phyloP scores from a whole-genome alignment of 2,329 filamentous ascomycete species.

The Harringtonia lauricola region DNA sequence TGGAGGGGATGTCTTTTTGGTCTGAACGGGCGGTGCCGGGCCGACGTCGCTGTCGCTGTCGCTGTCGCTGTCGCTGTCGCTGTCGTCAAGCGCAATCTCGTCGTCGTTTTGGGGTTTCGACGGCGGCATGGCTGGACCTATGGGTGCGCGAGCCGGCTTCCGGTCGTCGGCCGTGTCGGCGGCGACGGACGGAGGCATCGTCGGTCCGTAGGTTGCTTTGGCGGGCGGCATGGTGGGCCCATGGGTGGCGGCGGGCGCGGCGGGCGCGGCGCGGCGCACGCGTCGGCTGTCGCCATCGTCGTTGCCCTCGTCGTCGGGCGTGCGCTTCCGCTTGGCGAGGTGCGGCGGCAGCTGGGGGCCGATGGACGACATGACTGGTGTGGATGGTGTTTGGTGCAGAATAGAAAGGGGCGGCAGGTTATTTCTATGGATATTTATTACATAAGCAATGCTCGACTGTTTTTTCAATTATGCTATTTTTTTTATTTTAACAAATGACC shows the following conservation, averaged over 20 bases:
- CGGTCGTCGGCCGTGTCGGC: too few relatives aligned
- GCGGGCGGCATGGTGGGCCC: neutral
- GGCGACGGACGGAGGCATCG: too few relatives aligned
- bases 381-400: neutral
- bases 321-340: slow-evolving; percentile 51
- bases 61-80: slow-evolving; percentile 15
- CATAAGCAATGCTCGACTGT: too few relatives aligned
- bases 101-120: slow-evolving; percentile 22
- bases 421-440: neutral
- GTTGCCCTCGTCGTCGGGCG: slow-evolving; percentile 31
- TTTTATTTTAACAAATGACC: neutral
- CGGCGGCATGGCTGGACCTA: slow-evolving; percentile 11
- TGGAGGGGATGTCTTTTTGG: too few relatives aligned
- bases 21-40: slow-evolving; percentile 15
- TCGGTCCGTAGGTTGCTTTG: too few relatives aligned
- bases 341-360: slow-evolving; percentile 61
- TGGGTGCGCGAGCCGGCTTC: slow-evolving; percentile 9
- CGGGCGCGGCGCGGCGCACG: neutral
- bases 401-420: neutral
- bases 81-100: slow-evolving; percentile 27
- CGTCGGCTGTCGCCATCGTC: slow-evolving; percentile 9
- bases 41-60: slow-evolving; percentile 27
- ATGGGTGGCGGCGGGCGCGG: neutral
- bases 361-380: slow-evolving; percentile 49
- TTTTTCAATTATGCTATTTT: too few relatives aligned